These are phyloP conservation scores for Lachancea quebecensis DNA, from an alignment of 805 yeast species.

Conservation along the genomic window DNA sequence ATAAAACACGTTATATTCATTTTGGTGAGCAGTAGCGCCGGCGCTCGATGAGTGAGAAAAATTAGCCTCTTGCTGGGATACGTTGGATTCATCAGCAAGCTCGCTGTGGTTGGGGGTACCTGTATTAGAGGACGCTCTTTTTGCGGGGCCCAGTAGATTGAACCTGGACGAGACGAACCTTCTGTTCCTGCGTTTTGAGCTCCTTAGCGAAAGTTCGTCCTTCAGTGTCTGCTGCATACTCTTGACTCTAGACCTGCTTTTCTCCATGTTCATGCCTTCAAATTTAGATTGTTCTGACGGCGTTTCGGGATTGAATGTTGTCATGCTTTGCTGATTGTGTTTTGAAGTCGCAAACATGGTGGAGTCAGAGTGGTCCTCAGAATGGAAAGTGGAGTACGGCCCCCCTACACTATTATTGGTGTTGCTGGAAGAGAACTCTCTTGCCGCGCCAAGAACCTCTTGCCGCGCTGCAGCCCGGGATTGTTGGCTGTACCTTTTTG, in stretches of 20 bases:
- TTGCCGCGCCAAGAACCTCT: background rate
- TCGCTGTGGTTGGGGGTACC: constrained; percentile 5
- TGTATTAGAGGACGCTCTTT: constrained; percentile 22
- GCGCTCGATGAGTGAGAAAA: constrained; percentile 4
- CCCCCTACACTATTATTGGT: background rate
- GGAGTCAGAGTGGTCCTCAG: constrained; percentile 17
- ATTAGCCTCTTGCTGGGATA: constrained; percentile 4
- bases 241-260: constrained; percentile 17
- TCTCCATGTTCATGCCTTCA: constrained; percentile 7
- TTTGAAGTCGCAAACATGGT: constrained; percentile 20
- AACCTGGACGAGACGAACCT: constrained; percentile 23
- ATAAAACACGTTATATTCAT: constrained; percentile 7
- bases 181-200: constrained; percentile 22
- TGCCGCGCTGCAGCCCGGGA: background rate
- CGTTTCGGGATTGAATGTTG: constrained; percentile 17
- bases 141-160: constrained; percentile 28
- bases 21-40: background rate
- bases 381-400: constrained; percentile 4
- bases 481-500: background rate
- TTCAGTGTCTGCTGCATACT: constrained; percentile 21
- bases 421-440: constrained; percentile 2
- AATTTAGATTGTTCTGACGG: constrained; percentile 5
- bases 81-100: constrained; percentile 6
- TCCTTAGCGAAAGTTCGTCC: constrained; percentile 22
- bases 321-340: constrained; percentile 22